These are phyloP conservation scores for Kalanchoe fedtschenkoi DNA, from an alignment of 164 flowering plant genomes.

Conservation along the genomic window DNA sequence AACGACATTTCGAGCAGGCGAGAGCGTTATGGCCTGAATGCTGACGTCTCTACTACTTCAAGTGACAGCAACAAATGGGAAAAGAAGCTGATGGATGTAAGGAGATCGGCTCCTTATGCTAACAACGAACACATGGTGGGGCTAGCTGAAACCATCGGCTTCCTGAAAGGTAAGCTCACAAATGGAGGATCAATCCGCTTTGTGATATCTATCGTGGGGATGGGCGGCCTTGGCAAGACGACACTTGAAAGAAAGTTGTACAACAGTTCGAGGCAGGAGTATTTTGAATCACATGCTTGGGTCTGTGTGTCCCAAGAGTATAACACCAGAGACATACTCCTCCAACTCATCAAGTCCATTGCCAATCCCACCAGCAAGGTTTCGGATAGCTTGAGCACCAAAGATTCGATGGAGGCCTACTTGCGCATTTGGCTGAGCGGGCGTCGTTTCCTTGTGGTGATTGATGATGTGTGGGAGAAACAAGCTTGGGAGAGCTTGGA, in stretches of 20 bases:
- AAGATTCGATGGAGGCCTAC: conserved; percentile 1
- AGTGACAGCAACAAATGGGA: no score
- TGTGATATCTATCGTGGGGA: conserved; percentile 10
- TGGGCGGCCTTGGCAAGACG: conserved; percentile 12
- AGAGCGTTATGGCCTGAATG: no score
- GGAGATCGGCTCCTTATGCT: neutral
- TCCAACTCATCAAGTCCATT: conserved; percentile 2
- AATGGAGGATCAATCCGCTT: neutral
- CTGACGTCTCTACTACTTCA: neutral
- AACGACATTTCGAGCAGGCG: conserved; percentile 5
- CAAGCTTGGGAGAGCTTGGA: conserved; percentile 10
- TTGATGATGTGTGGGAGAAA: conserved; percentile 15
- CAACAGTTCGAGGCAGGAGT: neutral
- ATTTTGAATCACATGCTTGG: neutral
- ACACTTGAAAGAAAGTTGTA: neutral
- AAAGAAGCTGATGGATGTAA: neutral
- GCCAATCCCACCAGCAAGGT: neutral
- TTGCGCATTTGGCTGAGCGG: neutral
- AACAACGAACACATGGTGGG: conserved; percentile 8
- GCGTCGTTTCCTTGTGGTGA: neutral
- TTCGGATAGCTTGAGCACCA: conserved; percentile 6
- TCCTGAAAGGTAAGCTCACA: neutral
- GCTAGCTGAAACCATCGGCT: neutral
- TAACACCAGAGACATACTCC: neutral
- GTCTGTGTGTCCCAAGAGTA: conserved; percentile 8